Conservation (phyloP, 2,329 filamentous ascomycete species). For the Corynespora cassiicola region DNA sequence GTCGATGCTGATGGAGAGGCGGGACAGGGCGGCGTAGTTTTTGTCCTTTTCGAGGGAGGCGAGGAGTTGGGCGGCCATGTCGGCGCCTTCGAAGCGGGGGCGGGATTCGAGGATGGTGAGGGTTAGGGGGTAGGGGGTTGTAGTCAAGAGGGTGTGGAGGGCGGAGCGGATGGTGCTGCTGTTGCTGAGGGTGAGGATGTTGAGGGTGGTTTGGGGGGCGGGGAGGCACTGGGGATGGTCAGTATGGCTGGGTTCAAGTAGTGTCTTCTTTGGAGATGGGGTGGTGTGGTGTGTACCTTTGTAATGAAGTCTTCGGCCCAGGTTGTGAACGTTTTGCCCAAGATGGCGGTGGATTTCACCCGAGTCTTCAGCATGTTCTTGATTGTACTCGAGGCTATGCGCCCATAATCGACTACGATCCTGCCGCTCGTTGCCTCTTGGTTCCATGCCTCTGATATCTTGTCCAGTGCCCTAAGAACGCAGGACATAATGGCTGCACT, state of each 20-base stretch:
- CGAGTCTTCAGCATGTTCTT: constrained; percentile 1
- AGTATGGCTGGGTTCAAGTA: neutral
- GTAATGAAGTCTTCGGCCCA: no score
- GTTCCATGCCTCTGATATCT: constrained; percentile 37
- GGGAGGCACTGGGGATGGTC: neutral
- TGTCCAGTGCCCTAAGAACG: constrained; percentile 55
- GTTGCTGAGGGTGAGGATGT: constrained; percentile 40
- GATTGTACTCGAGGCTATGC: constrained; percentile 13
- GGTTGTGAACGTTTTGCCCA: no score
- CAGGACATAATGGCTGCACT: constrained; percentile 63
- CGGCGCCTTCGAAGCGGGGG: constrained; percentile 70
- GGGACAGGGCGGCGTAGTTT: constrained; percentile 7
- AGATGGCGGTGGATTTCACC: neutral
- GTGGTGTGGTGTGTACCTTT: neutral
- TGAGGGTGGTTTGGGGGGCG: constrained; percentile 8
- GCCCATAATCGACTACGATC: constrained; percentile 6
- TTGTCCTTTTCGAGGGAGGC: no score
- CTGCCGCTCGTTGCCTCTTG: constrained; percentile 5
- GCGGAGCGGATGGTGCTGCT: constrained; percentile 66
- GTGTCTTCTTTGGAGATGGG: no score
- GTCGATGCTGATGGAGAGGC: constrained; percentile 57
- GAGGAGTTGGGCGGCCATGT: constrained; percentile 57
- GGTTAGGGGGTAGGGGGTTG: constrained; percentile 51
- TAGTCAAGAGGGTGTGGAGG: constrained; percentile 52
- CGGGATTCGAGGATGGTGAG: constrained; percentile 71